phyloP scores from a whole-genome alignment of 2,329 filamentous ascomycete genomes.

The Trichoderma semiorbis region DNA sequence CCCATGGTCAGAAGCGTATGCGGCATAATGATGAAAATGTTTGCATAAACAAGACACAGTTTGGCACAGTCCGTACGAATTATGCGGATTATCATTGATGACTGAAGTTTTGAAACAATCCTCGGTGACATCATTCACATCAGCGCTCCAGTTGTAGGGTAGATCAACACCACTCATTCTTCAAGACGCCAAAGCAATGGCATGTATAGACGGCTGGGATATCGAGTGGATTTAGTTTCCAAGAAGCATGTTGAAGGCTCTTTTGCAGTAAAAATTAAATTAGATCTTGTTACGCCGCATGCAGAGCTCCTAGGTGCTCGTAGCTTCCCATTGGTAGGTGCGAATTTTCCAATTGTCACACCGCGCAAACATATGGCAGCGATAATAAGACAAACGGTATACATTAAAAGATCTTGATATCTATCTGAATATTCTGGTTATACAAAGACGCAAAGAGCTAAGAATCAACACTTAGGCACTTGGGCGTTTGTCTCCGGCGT shows the following conservation, averaged over 20 bases:
- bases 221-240: background rate
- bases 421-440: background rate
- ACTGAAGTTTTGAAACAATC: background rate
- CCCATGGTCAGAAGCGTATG: background rate
- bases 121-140: background rate
- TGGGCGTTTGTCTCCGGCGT: background rate
- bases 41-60: background rate
- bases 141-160: background rate
- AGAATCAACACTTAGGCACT: too few relatives aligned
- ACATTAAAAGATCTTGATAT: background rate
- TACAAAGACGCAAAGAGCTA: background rate
- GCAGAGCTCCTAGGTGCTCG: background rate
- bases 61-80: background rate
- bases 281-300: background rate
- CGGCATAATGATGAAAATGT: background rate
- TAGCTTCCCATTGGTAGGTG: background rate
- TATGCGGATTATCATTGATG: background rate
- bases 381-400: background rate
- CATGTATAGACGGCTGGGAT: background rate
- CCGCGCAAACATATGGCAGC: background rate
- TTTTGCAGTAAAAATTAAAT: background rate
- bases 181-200: background rate
- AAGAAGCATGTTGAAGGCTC: background rate
- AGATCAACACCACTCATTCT: background rate
- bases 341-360: background rate